phyloP scores from a whole-genome alignment of 2,329 filamentous ascomycete species.

The Exophiala sp. region DNA sequence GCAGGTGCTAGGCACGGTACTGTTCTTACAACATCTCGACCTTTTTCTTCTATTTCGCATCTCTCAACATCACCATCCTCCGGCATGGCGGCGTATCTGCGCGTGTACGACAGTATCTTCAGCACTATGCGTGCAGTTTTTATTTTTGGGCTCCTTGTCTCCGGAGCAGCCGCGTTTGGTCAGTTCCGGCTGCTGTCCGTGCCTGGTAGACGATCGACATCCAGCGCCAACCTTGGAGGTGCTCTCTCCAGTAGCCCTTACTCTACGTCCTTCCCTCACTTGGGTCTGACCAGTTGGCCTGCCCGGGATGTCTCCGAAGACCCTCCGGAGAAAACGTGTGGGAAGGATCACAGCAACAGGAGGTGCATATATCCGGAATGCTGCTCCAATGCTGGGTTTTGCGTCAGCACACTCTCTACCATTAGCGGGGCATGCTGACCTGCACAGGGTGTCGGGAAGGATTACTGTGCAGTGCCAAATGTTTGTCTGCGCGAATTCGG shows the following conservation, averaged over 20 bases:
- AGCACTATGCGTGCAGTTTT: not conserved
- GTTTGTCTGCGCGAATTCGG: conserved; percentile 25
- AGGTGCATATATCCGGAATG: conserved; percentile 8
- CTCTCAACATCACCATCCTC: too few relatives aligned
- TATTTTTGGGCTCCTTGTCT: not conserved
- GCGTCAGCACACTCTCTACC: conserved; percentile 14
- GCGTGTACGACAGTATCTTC: not conserved
- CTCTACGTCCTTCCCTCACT: not conserved
- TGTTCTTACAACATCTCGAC: not conserved
- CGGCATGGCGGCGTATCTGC: not conserved
- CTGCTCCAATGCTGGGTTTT: conserved; percentile 23
- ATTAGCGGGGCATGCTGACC: conserved; percentile 2
- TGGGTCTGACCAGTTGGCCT: not conserved
- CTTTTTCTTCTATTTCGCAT: not conserved
- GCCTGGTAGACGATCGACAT: not conserved
- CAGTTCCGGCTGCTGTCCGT: not conserved
- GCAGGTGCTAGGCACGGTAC: not conserved
- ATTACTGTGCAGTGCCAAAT: conserved; percentile 23
- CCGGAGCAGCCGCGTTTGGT: not conserved
- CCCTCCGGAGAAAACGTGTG: not conserved
- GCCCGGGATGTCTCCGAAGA: not conserved
- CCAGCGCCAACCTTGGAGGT: not conserved
- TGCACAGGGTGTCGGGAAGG: conserved; percentile 14
- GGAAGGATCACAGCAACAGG: not conserved
- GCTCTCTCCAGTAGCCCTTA: not conserved